Percentiles rank a stretch among this genome's conserved stretches.
These are phyloP conservation scores for Russula olivacea DNA, from an alignment of 768 basidiomycete species.

Conservation along the genomic window DNA sequence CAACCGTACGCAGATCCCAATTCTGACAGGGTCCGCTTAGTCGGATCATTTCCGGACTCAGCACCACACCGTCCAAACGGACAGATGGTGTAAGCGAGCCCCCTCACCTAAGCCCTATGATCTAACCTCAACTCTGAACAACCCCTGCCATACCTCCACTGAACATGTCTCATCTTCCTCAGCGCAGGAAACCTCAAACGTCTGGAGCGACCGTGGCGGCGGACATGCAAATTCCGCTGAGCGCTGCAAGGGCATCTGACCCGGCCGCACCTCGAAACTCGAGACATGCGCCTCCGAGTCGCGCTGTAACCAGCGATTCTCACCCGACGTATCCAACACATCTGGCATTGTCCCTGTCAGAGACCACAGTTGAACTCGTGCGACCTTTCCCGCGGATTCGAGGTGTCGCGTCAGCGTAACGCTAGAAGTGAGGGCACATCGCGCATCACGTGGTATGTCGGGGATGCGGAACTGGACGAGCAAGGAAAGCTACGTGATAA, in stretches of 20 bases:
- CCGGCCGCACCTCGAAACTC: constrained; percentile 11
- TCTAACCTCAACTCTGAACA: constrained; percentile 15
- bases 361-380: constrained; percentile 14
- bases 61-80: background rate
- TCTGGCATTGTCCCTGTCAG: background rate
- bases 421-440: constrained; percentile 11
- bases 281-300: constrained; percentile 9
- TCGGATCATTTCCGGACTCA: background rate
- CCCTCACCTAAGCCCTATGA: background rate
- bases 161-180: constrained; percentile 13
- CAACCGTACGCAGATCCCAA: background rate
- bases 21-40: background rate
- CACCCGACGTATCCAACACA: background rate
- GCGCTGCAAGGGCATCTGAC: background rate
- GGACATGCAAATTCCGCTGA: constrained; percentile 14
- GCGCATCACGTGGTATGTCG: constrained; percentile 7
- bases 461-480: constrained; percentile 18
- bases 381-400: constrained; percentile 2
- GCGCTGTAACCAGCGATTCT: background rate
- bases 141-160: constrained; percentile 17
- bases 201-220: constrained; percentile 11
- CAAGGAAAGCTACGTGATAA: background rate
- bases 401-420: constrained; percentile 9
- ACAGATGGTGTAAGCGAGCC: background rate
- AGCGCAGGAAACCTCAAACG: constrained; percentile 12